Percentiles rank a stretch among this genome's conserved stretches.
These are phyloP conservation scores for Pichia sp. DNA, from an alignment of 1,139 yeast genomes.

Conservation along the genomic window DNA sequence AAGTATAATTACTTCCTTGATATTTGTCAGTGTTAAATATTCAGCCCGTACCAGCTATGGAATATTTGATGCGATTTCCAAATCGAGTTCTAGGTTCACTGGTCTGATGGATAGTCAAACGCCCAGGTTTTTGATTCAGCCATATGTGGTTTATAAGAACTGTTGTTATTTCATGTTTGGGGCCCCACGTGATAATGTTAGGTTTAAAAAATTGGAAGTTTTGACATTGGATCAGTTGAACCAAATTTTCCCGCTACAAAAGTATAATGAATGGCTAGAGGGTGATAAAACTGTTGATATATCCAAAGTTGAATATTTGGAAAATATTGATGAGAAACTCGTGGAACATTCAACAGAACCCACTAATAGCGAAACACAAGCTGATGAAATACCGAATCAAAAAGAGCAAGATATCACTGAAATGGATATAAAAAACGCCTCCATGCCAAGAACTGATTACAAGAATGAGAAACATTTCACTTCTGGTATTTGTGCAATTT, in stretches of 20 bases:
- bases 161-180: slow-evolving; percentile 5
- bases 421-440: slow-evolving; percentile 1
- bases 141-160: slow-evolving; percentile 9
- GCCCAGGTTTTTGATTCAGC: slow-evolving; percentile 1
- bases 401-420: slow-evolving; percentile 13
- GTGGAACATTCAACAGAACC: neutral
- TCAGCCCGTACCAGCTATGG: slow-evolving; percentile 51
- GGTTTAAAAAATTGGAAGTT: slow-evolving; percentile 40
- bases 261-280: slow-evolving; percentile 54
- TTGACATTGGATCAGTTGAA: slow-evolving; percentile 52
- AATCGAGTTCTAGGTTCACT: slow-evolving; percentile 13
- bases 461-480: slow-evolving; percentile 40
- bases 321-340: slow-evolving; percentile 6
- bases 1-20: slow-evolving; percentile 42
- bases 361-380: neutral
- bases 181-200: slow-evolving; percentile 26
- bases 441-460: neutral
- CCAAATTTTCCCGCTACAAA: slow-evolving; percentile 53
- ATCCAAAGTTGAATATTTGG: slow-evolving; percentile 20
- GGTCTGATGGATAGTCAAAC: slow-evolving; percentile 17
- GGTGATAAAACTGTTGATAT: slow-evolving; percentile 35
- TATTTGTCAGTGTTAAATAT: slow-evolving; percentile 53
- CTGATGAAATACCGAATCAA: slow-evolving; percentile 18
- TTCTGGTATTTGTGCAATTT: slow-evolving; percentile 76
- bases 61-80: slow-evolving; percentile 33